These are phyloP conservation scores for Solanum pinnatisectum DNA, from an alignment of 257 asterid genomes.

Conservation along the genomic window DNA sequence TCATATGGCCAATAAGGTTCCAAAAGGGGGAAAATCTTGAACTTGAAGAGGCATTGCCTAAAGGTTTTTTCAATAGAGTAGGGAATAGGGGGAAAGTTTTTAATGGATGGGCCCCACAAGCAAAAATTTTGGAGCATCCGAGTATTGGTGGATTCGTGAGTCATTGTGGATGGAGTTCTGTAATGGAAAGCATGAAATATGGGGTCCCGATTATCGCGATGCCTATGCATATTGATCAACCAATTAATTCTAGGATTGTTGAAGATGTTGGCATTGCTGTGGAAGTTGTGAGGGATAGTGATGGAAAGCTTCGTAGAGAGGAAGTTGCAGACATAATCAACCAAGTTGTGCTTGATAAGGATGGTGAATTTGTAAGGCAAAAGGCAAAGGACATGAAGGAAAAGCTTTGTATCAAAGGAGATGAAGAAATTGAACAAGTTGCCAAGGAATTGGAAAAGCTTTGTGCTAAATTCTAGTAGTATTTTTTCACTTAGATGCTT, in stretches of 20 bases:
- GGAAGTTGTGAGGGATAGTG: neutral
- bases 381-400: neutral
- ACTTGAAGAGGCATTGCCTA: neutral
- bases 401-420: neutral
- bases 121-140: neutral
- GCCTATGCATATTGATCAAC: neutral
- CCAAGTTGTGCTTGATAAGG: neutral
- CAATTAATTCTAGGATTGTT: neutral
- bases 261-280: neutral
- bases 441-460: neutral
- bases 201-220: neutral
- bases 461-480: neutral
- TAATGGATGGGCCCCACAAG: neutral
- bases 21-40: neutral
- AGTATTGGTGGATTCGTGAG: neutral
- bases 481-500: neutral
- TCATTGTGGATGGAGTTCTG: slow-evolving; percentile 1
- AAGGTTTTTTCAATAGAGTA: neutral
- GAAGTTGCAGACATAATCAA: neutral
- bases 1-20: neutral
- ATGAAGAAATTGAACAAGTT: neutral
- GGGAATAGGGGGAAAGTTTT: neutral
- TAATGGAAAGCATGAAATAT: neutral
- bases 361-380: neutral
- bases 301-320: neutral